Percentiles rank a stretch among this genome's conserved stretches.
phyloP scores from a whole-genome alignment of 805 yeast genomes.

The Saturnispora bothae region DNA sequence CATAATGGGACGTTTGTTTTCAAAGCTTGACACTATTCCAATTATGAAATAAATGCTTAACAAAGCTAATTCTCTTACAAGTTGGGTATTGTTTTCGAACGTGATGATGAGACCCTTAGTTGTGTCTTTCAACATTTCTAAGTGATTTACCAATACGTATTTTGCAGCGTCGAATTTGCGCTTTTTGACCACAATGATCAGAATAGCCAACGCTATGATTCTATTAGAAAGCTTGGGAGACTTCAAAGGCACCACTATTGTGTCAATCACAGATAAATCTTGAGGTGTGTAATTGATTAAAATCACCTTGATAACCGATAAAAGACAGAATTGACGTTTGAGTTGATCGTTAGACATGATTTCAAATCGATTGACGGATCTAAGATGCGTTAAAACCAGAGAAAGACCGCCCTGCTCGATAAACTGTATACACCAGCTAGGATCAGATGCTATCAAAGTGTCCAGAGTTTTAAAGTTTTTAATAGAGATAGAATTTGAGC shows the following conservation, averaged over 20 bases:
- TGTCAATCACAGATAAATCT: conserved; percentile 23
- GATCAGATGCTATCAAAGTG: conserved; percentile 11
- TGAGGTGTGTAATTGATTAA: conserved; percentile 52
- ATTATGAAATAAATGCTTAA: conserved; percentile 62
- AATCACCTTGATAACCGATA: conserved; percentile 67
- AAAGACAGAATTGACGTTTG: conserved; percentile 65
- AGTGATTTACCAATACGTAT: not conserved
- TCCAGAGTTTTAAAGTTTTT: conserved; percentile 29
- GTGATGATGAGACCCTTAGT: not conserved
- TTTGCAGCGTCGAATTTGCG: conserved; percentile 2
- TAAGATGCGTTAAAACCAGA: conserved; percentile 58
- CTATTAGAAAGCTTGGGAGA: conserved; percentile 71
- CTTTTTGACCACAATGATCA: conserved; percentile 34
- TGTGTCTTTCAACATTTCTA: conserved; percentile 2
- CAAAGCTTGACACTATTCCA: conserved; percentile 43
- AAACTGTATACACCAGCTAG: conserved; percentile 65
- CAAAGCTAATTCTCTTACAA: conserved; percentile 48
- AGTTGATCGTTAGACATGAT: conserved; percentile 37
- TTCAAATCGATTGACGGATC: conserved; percentile 34
- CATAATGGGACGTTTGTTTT: conserved; percentile 43
- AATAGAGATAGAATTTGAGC: conserved; percentile 30
- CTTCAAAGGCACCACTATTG: conserved; percentile 27
- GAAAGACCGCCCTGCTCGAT: conserved; percentile 74
- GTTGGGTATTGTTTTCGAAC: conserved; percentile 9
- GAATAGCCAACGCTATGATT: conserved; percentile 68